A percentile compares a stretch with the other conserved stretches of the same genome.
These are phyloP conservation scores for Rhynchosporium agropyri DNA, from an alignment of 2,329 filamentous ascomycete genomes.

Conservation along the genomic window DNA sequence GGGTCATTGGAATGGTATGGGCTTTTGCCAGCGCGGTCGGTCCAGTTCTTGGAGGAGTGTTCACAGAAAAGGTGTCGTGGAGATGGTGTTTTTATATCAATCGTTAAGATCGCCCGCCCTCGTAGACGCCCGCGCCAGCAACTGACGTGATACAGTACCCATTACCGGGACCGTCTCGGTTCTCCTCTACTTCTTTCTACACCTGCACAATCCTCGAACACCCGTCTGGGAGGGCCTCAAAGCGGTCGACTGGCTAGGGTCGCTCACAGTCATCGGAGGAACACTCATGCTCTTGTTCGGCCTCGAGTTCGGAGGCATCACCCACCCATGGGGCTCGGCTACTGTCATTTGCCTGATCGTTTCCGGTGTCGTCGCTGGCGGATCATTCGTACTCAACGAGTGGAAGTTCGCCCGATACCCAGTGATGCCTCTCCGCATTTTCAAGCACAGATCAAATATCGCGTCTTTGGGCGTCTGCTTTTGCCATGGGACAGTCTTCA, in stretches of 20 bases:
- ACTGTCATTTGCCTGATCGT: constrained; percentile 52
- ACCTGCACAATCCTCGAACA: constrained; percentile 68
- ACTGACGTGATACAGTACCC: constrained; percentile 26
- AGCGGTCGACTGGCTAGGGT: constrained; percentile 63
- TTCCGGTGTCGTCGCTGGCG: constrained; percentile 61
- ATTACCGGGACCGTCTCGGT: constrained; percentile 46
- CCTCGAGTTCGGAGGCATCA: constrained; percentile 79
- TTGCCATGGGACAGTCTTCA: constrained; percentile 63
- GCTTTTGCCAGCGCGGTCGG: constrained; percentile 61
- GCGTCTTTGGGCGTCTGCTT: constrained; percentile 69
- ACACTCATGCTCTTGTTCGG: constrained; percentile 87
- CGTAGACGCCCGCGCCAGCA: too few relatives aligned
- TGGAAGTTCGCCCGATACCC: constrained; percentile 74
- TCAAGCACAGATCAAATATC: constrained; percentile 66
- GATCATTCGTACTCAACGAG: constrained; percentile 69
- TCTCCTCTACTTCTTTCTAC: constrained; percentile 63
- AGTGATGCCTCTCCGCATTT: constrained; percentile 72
- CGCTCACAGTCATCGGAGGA: constrained; percentile 64
- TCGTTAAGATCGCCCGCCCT: constrained; percentile 19
- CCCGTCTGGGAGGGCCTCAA: constrained; percentile 62
- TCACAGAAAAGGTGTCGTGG: constrained; percentile 64
- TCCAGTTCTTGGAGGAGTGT: constrained; percentile 66
- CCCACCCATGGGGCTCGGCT: constrained; percentile 57
- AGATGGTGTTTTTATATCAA: constrained; percentile 54
- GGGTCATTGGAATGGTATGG: constrained; percentile 70